Percentiles rank a stretch among this genome's conserved stretches.
Evolutionary conservation across 371 early-diverging fungal species (phyloP).

Genomic region (Apophysomyces sp.): DNA sequence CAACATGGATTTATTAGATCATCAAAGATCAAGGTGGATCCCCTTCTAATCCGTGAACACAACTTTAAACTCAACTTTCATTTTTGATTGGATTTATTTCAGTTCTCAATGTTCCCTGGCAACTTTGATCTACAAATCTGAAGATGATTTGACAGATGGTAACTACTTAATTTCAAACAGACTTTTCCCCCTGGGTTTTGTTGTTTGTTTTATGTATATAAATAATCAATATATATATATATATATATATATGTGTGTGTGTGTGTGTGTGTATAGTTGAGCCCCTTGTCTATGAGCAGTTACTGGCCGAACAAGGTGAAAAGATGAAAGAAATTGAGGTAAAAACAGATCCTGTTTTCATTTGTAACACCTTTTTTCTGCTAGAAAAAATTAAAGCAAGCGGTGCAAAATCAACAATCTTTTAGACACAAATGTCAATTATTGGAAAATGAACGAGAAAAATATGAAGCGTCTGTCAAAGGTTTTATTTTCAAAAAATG

Average conservation of each 20-base stretch:
- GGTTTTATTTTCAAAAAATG: slow-evolving; percentile 20
- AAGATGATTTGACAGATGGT: background rate
- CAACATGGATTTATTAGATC: slow-evolving; percentile 1
- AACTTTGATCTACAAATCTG: background rate
- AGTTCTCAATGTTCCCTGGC: background rate
- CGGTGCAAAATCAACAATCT: slow-evolving; percentile 1
- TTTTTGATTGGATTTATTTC: slow-evolving; percentile 5
- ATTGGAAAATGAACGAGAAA: slow-evolving; percentile 33
- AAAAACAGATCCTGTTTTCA: background rate
- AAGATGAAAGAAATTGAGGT: background rate
- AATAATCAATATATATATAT: too few species aligned
- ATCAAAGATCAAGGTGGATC: background rate
- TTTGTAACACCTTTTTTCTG: background rate
- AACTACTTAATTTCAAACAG: too few species aligned
- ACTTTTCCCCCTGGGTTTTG: too few species aligned
- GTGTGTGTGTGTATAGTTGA: background rate
- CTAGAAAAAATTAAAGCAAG: background rate
- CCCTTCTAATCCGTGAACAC: background rate
- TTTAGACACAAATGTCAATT: slow-evolving; percentile 30
- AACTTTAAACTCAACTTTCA: slow-evolving; percentile 3
- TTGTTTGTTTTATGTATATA: too few species aligned
- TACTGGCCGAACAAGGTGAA: background rate
- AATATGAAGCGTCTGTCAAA: slow-evolving; percentile 28
- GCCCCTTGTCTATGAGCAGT: background rate
- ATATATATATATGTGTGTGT: too few species aligned